Base-by-base conservation (phyloP, 768 basidiomycete species). In the Epithele typhae region DNA sequence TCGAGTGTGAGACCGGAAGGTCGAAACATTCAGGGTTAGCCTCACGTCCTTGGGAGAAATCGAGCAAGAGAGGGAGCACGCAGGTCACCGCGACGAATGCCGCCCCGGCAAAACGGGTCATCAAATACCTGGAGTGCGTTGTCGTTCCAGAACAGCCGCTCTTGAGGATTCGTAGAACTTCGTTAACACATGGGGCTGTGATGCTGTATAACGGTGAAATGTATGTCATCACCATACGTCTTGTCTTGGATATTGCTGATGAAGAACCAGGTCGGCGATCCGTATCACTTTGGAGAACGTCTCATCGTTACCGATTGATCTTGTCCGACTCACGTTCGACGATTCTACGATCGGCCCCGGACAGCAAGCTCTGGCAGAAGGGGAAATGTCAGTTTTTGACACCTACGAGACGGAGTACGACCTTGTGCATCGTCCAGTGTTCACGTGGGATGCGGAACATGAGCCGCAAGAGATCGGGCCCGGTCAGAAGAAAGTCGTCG, bases 141-240 rank as follows among this genome's bases (percentile, higher is more conserved):
- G 90, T 97, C 17, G 80, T 95, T 17, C 83, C 86, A 1, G 84
- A 91, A 57, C 90, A 93, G 59, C 96, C 96, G 8, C 64, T 93
- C 25, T 69, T 98, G 45, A 80, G 91, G 51, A 85, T 99, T 62
- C 77, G 89, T 45, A 73, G 89, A 60, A 89, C 86, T 14, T 91
- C 89, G n/a, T 68, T 96, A 18, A 94, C 88, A 1, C 92, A 96
- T 56, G 92, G 92, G 1, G 92, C 94, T 0, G 70, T 97, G 21
- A 95, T 96, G 91, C 70, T 98, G 41, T 97, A 95, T 59, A 81
- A 95, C 39, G 96, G 96, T 25, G 96, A 99, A 70, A 82, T 69
- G 94, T 92, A 52, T 49, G 82, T 21, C 30, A 52, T 14, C 22
- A 25, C n/a, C n/a, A n/a, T n/a, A n/a, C n/a, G n/a, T n/a, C n/a